Conservation (phyloP, 1,284 basidiomycete species). For the Cryptococcus deneoformans region DNA sequence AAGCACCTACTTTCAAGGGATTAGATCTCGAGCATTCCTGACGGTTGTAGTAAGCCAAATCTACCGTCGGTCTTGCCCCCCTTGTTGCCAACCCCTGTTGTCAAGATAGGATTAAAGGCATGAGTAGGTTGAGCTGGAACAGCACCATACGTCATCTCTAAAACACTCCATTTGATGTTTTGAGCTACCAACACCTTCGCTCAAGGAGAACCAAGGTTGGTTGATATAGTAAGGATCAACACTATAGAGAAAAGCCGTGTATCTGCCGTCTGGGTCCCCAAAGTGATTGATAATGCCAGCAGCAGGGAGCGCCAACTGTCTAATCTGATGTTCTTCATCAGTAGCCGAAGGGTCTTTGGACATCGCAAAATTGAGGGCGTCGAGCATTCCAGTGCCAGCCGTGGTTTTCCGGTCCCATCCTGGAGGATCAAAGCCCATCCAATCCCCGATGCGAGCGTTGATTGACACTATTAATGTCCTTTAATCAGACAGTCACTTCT, state of each 20-base stretch:
- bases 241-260: constrained; percentile 20
- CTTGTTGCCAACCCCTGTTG: background rate
- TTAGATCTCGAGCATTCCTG: background rate
- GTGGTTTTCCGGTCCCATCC: constrained; percentile 22
- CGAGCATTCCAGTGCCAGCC: constrained; percentile 23
- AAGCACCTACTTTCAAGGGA: background rate
- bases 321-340: constrained; percentile 2
- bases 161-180: background rate
- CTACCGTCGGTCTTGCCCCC: background rate
- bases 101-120: background rate
- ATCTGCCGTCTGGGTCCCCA: constrained; percentile 34
- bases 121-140: background rate
- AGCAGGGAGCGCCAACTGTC: constrained; percentile 22
- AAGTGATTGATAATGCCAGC: constrained; percentile 27
- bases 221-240: constrained; percentile 1
- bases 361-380: constrained; percentile 35
- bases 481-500: no score
- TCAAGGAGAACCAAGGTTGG: background rate
- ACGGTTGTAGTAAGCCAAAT: background rate
- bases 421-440: constrained; percentile 6
- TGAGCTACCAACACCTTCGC: background rate
- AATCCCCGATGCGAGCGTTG: constrained; percentile 16
- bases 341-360: constrained; percentile 8
- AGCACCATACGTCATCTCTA: background rate
- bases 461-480: background rate